phyloP scores from a whole-genome alignment of 1,139 yeast genomes.

The Protomyces macrosporus region DNA sequence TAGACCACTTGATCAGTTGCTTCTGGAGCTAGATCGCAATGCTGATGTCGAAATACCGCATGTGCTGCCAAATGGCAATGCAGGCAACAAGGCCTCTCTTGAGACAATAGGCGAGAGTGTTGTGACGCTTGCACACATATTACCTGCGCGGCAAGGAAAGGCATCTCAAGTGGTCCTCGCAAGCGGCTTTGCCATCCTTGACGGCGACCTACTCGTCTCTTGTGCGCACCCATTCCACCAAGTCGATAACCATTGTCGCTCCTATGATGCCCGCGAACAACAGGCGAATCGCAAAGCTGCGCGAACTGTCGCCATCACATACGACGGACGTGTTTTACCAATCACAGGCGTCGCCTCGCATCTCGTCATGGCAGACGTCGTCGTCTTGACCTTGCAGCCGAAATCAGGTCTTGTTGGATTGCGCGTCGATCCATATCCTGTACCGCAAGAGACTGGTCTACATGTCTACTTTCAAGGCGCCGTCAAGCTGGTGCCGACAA shows the following conservation, averaged over 20 bases:
- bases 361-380: constrained; percentile 19
- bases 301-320: constrained; percentile 9
- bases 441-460: constrained; percentile 3
- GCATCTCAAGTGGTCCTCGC: constrained; percentile 4
- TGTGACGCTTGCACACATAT: constrained; percentile 15
- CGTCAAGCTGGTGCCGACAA: neutral
- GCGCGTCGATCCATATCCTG: constrained; percentile 19
- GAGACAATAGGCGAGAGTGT: constrained; percentile 14
- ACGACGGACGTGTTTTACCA: neutral
- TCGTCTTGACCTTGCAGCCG: neutral
- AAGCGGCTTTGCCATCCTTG: constrained; percentile 15
- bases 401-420: neutral
- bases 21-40: constrained; percentile 1
- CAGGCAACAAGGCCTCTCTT: constrained; percentile 6
- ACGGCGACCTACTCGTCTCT: constrained; percentile 8
- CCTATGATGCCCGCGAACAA: constrained; percentile 8
- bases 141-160: constrained; percentile 5
- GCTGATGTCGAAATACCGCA: constrained; percentile 13
- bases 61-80: constrained; percentile 13
- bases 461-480: neutral
- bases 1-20: neutral
- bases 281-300: constrained; percentile 2
- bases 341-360: constrained; percentile 8
- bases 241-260: constrained; percentile 6
- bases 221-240: constrained; percentile 19